Evolutionary conservation across 2,329 filamentous ascomycete species (phyloP), one percentile per base, ranked within the genome.

Genomic region (Colletotrichum graminicola): DNA sequence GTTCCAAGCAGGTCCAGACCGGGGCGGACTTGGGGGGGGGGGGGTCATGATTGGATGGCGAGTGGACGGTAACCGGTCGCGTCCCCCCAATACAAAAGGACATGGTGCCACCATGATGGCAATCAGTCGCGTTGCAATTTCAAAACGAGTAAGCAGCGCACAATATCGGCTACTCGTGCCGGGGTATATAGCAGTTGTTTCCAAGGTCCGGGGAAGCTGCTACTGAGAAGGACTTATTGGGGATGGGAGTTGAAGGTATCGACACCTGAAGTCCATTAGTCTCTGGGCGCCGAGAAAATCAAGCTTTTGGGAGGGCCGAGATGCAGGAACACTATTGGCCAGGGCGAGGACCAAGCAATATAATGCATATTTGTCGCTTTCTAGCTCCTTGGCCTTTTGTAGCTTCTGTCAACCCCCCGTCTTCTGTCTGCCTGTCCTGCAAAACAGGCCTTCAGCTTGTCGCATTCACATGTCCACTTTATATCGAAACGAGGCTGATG

Each of bases 231-330:
- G 7, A 23, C n/a, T 62, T n/a, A 4, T 34, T 23, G 14, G 45
- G n/a, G n/a, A 39, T 51, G 43, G 56, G 18, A 62, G 45, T 62
- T 29, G 29, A 61, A 29, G 18, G 7, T 55, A 66, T 55, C 18
- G 39, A 47, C 32, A 36, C n/a, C 32, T 51, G 56, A 62, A 34
- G 51, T 56, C 10, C 41, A 10, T 6, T 21, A 14, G 8, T 11
- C 65, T 45, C 52, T 52, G 43, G 18, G 39, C 36, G 65, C 68
- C 65, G 65, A 71, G 68, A 10, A 67, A 63, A 63, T 45, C 65
- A 71, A 68, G 68, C 67, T 67, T 67, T 67, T 45, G 56, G 29
- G 16, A 23, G 26, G 18, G 39, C 18, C 26, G 34, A 34, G 41
- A 34, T 47, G n/a, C 32, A 16, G 18, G 12, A 10, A 32, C n/a